phyloP scores from a whole-genome alignment of 2,329 filamentous ascomycete genomes.

The Pseudogymnoascus sp. region DNA sequence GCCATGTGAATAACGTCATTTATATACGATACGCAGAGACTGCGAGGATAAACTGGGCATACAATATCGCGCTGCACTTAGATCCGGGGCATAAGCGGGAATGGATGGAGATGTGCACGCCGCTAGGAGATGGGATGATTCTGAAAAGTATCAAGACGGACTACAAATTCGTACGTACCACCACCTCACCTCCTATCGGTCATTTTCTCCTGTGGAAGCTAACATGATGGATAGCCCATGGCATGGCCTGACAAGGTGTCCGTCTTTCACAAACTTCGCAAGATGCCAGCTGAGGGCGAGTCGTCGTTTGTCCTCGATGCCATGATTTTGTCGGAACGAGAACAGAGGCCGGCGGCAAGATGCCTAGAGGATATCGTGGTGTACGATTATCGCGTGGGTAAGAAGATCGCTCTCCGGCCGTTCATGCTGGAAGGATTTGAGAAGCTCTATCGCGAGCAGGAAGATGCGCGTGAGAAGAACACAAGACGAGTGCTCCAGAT shows the following conservation, averaged over 20 bases:
- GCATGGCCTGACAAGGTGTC: constrained; percentile 74
- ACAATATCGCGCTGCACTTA: constrained; percentile 55
- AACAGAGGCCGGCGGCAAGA: constrained; percentile 63
- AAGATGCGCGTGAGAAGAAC: constrained; percentile 46
- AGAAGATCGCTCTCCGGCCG: constrained; percentile 46
- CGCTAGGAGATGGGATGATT: constrained; percentile 62
- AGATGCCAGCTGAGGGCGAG: constrained; percentile 35
- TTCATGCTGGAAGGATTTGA: constrained; percentile 56
- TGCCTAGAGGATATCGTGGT: constrained; percentile 71
- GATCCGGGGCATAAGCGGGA: constrained; percentile 51
- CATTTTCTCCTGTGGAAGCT: not conserved
- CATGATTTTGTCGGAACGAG: constrained; percentile 65
- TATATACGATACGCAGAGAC: constrained; percentile 81
- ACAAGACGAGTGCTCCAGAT: constrained; percentile 46
- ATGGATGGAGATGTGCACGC: constrained; percentile 64
- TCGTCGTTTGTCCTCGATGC: constrained; percentile 52
- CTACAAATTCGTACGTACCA: constrained; percentile 69
- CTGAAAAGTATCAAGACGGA: constrained; percentile 71
- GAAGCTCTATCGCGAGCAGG: constrained; percentile 52
- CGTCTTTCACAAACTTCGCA: constrained; percentile 69
- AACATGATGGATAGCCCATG: constrained; percentile 54
- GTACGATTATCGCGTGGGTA: constrained; percentile 59
- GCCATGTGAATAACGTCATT: constrained; percentile 79
- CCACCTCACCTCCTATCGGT: not conserved
- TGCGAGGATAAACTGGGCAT: constrained; percentile 68